These are phyloP conservation scores for Stereum hirsutum DNA, from an alignment of 1,284 basidiomycete genomes.

Conservation along the genomic window DNA sequence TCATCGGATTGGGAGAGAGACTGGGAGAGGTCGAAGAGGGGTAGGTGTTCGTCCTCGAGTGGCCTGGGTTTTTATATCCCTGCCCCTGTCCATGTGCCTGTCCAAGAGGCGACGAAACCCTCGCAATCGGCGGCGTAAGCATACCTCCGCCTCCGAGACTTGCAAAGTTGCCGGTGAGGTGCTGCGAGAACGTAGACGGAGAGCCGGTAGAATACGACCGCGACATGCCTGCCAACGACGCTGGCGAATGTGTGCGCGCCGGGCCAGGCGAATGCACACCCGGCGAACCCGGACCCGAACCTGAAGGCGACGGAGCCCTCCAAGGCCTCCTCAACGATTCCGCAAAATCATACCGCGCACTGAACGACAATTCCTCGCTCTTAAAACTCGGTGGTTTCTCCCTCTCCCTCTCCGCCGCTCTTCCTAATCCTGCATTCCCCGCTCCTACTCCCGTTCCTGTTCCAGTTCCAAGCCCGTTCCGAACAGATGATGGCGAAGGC, in stretches of 20 bases:
- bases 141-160: neutral
- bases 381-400: constrained; percentile 16
- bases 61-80: neutral
- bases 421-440: no score
- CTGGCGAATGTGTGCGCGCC: constrained; percentile 28
- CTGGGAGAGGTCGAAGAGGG: neutral
- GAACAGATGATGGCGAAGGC: no score
- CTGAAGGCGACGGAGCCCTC: constrained; percentile 14
- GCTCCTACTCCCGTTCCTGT: no score
- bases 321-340: constrained; percentile 36
- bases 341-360: constrained; percentile 47
- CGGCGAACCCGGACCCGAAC: neutral
- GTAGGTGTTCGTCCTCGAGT: neutral
- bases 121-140: neutral
- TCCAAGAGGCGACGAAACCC: neutral
- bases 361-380: constrained; percentile 28
- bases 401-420: no score
- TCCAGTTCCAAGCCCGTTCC: no score
- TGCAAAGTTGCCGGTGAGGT: constrained; percentile 3
- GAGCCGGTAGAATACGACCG: constrained; percentile 15
- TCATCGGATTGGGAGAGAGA: neutral
- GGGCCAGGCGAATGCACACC: constrained; percentile 15
- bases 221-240: constrained; percentile 7
- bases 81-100: neutral
- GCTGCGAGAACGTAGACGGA: constrained; percentile 28